Evolutionary conservation across 768 basidiomycete genomes (phyloP), one percentile per base, ranked within the genome.

Genomic region (Cystobasidium onofrii): DNA sequence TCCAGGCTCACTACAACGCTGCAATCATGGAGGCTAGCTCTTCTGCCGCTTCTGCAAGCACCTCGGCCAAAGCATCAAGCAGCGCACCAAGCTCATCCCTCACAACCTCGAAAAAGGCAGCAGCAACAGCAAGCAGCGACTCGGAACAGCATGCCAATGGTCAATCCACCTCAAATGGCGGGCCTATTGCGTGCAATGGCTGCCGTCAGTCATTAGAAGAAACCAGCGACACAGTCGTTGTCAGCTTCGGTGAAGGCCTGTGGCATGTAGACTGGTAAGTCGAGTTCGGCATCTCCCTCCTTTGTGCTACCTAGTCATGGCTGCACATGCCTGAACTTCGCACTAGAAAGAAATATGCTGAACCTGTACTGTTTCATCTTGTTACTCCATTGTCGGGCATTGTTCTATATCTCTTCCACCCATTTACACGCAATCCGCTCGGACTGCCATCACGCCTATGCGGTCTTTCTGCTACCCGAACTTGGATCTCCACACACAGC

Each of bases 171-270:
- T 31, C 60, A n/a, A 61, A 34, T 18, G 41, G 34, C 25, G 63
- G 31, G 15, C 33, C 65, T n/a, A 71, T 71, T 33, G 72, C 63
- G 1, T 75, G 74, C 55, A 73, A 74, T 61, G 74, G 74, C 13
- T 75, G 74, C 74, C 54, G 23, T 12, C 73, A 41, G 33, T 36
- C 46, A 3, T 43, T 75, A 7, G 74, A 75, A 29, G 71, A 73
- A 27, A 75, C 55, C n/a, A 75, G 52, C 57, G 74, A 75, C 41
- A 57, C 39, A 15, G 85, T 95, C 25, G 93, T 97, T 50, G 94
- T 98, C 78, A 91, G 92, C 46, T 96, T 97, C 80, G 94, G 94
- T 92, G 95, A 79, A 80, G 90, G 92, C 55, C 90, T 94, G 81
- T 96, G 95, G 84, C 93, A 93, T 76, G 88, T 92, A 74, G 88